phyloP scores from a whole-genome alignment of 176 grass and related monocot genomes.

The Alopecurus myosuroides region DNA sequence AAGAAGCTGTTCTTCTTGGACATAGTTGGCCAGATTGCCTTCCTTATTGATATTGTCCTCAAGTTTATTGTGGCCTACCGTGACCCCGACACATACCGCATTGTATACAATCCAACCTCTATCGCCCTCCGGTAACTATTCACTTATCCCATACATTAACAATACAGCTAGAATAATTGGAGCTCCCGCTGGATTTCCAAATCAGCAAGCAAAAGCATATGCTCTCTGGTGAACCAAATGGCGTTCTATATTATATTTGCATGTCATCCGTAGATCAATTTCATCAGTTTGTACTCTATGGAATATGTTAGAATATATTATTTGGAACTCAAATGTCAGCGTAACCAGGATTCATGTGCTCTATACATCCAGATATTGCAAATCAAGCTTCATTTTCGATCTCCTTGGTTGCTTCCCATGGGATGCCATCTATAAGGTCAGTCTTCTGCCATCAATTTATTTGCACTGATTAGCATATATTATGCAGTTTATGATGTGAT shows the following conservation, averaged over 20 bases:
- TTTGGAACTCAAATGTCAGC: not conserved
- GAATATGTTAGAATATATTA: not conserved
- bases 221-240: too few relatives aligned
- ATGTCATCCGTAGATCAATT: not conserved
- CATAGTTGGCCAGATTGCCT: conserved; percentile 65
- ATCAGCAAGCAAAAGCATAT: too few relatives aligned
- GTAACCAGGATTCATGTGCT: not conserved
- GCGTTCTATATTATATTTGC: not conserved
- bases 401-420: conserved; percentile 79
- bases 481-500: not conserved
- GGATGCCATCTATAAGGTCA: conserved; percentile 85
- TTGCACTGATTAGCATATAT: not conserved
- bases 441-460: not conserved
- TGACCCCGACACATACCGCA: conserved; percentile 69
- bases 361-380: conserved; percentile 55
- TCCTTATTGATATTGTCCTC: conserved; percentile 72
- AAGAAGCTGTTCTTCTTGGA: conserved; percentile 79
- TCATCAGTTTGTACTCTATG: not conserved
- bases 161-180: not conserved
- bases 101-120: conserved; percentile 41
- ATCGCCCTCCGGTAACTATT: conserved; percentile 62
- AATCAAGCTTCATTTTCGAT: conserved; percentile 80
- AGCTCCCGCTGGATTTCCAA: not conserved
- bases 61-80: conserved; percentile 78
- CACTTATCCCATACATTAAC: not conserved